Conservation (phyloP, 106 monocot species). For the Narthecium ossifragum region DNA sequence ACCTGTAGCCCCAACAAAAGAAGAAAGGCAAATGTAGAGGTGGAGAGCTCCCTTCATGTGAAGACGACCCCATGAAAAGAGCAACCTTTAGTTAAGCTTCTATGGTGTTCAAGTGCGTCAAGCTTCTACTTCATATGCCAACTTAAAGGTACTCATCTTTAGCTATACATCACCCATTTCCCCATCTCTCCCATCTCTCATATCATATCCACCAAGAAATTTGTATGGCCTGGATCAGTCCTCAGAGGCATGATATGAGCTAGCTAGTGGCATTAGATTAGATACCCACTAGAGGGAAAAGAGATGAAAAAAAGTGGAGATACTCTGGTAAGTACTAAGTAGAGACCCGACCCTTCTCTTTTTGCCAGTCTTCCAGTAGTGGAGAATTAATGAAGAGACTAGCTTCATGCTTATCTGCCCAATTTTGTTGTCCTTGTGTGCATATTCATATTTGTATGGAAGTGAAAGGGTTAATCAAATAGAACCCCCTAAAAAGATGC, state of each 20-base stretch:
- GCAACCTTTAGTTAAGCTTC: background rate
- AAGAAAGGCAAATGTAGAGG: background rate
- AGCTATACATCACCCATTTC: constrained; percentile 6
- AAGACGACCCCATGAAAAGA: background rate
- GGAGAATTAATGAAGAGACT: too few relatives aligned
- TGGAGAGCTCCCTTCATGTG: constrained; percentile 6
- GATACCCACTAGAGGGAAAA: constrained; percentile 2
- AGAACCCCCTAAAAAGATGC: too few relatives aligned
- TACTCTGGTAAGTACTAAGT: too few relatives aligned
- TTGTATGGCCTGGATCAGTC: background rate
- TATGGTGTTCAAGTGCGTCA: background rate
- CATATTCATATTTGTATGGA: too few relatives aligned
- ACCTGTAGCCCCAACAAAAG: background rate
- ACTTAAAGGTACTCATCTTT: background rate
- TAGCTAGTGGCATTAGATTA: background rate
- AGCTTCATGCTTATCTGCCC: too few relatives aligned
- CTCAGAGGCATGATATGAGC: background rate
- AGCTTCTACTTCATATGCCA: too few relatives aligned
- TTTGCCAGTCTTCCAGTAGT: too few relatives aligned
- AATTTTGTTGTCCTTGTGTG: too few relatives aligned
- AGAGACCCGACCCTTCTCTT: too few relatives aligned
- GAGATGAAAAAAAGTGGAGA: background rate
- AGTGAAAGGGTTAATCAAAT: too few relatives aligned
- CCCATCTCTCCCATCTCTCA: constrained; percentile 6
- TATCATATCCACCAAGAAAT: background rate